These are phyloP conservation scores for Wallemia mellicola DNA, from an alignment of 1,284 basidiomycete species.

Conservation along the genomic window DNA sequence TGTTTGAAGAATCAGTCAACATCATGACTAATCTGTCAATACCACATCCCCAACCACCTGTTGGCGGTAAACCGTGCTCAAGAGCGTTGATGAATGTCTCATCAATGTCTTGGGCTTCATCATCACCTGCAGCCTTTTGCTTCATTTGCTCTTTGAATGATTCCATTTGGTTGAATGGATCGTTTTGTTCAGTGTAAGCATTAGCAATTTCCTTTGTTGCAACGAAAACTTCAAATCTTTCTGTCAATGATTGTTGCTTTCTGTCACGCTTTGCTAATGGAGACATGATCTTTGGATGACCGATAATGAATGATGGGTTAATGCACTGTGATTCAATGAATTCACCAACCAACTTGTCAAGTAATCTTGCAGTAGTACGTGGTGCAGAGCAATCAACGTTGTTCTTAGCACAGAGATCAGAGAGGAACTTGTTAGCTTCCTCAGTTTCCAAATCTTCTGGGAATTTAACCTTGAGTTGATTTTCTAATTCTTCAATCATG, in stretches of 20 bases:
- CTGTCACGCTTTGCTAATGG: slow-evolving; percentile 91
- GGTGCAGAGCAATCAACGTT: slow-evolving; percentile 94
- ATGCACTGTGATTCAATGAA: slow-evolving; percentile 92
- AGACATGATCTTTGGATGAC: slow-evolving; percentile 98
- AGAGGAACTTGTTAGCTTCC: slow-evolving; percentile 65
- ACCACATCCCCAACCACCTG: slow-evolving; percentile 84
- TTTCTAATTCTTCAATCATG: slow-evolving; percentile 89
- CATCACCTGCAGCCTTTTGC: slow-evolving; percentile 90
- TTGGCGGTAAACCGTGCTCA: slow-evolving; percentile 89
- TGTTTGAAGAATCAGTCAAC: slow-evolving; percentile 57
- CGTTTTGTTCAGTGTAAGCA: slow-evolving; percentile 94
- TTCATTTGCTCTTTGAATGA: slow-evolving; percentile 82
- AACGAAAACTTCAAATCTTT: slow-evolving; percentile 95
- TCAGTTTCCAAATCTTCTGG: slow-evolving; percentile 71
- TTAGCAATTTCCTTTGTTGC: slow-evolving; percentile 96
- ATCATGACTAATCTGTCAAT: slow-evolving; percentile 90
- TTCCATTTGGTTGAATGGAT: slow-evolving; percentile 81
- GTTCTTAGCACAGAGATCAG: slow-evolving; percentile 63
- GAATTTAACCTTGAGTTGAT: slow-evolving; percentile 75
- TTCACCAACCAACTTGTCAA: slow-evolving; percentile 97
- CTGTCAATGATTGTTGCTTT: slow-evolving; percentile 71
- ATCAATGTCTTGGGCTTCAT: slow-evolving; percentile 90
- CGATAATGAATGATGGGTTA: slow-evolving; percentile 87
- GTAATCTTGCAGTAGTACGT: slow-evolving; percentile 71
- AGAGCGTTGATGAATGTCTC: slow-evolving; percentile 52